Percentiles rank a stretch among this genome's conserved stretches.
phyloP scores from a whole-genome alignment of 257 asterid genomes.

The Przewalskia tangutica region DNA sequence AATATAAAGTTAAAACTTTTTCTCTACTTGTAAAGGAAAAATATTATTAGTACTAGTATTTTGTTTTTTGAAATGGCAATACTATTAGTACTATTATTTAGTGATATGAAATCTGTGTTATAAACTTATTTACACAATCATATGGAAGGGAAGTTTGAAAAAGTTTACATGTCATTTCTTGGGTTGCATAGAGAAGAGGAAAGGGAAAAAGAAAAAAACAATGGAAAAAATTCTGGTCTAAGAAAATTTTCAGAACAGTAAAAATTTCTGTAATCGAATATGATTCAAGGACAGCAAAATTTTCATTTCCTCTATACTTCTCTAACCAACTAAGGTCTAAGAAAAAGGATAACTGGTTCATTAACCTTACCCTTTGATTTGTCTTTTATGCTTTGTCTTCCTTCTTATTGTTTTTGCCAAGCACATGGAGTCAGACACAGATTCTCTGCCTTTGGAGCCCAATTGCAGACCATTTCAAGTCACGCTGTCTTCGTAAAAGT shows the following conservation, averaged over 20 bases:
- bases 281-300: neutral
- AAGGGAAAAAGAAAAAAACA: neutral
- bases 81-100: neutral
- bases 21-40: neutral
- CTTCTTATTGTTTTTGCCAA: neutral
- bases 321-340: neutral
- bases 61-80: too few species aligned
- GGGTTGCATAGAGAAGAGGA: neutral
- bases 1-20: neutral
- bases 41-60: too few species aligned
- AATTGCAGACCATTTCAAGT: neutral
- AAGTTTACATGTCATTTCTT: neutral
- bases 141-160: slow-evolving; percentile 1
- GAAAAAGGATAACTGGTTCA: neutral
- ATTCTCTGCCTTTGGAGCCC: neutral
- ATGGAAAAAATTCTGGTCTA: neutral
- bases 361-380: neutral
- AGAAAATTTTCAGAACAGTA: too few species aligned
- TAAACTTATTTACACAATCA: neutral
- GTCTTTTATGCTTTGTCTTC: neutral
- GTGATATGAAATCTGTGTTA: neutral
- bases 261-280: neutral
- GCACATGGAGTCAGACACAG: neutral
- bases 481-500: neutral
- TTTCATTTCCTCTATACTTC: neutral